A percentile compares a stretch with the other conserved stretches of the same genome.
Evolutionary conservation across 306 rosid species (phyloP).

Genomic region (Cotoneaster glaucophyllus): DNA sequence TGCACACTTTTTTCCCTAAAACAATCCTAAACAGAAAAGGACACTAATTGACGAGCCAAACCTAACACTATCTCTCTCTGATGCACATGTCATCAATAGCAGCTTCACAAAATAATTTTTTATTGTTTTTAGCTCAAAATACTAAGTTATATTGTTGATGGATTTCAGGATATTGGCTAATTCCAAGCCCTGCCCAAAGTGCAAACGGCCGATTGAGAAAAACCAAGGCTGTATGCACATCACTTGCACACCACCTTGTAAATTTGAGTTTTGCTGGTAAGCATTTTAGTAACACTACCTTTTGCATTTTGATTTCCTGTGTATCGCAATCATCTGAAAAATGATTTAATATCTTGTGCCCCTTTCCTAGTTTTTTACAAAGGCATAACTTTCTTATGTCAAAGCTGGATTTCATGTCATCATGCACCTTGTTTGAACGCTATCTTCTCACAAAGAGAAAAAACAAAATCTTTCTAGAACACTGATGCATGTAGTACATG

Average conservation of each 20-base stretch:
- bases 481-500: background rate
- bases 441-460: background rate
- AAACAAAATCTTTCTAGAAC: background rate
- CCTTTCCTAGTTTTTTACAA: background rate
- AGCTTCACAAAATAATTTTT: conserved; percentile 1
- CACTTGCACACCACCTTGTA: conserved; percentile 86
- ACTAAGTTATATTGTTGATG: conserved; percentile 10
- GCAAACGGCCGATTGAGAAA: conserved; percentile 89
- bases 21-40: no score
- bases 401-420: background rate
- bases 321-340: background rate
- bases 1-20: no score
- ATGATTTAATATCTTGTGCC: background rate
- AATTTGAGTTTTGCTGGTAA: conserved; percentile 92
- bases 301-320: background rate
- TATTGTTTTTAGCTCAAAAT: background rate
- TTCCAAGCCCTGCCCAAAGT: conserved; percentile 85
- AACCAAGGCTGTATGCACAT: conserved; percentile 95
- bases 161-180: conserved; percentile 63
- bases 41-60: no score
- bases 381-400: background rate
- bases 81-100: background rate
- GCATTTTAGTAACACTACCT: conserved; percentile 1
- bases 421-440: no score
- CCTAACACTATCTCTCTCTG: background rate